Base-by-base conservation (phyloP, 176 grass and related monocot genomes). In the Thalia dealbata region DNA sequence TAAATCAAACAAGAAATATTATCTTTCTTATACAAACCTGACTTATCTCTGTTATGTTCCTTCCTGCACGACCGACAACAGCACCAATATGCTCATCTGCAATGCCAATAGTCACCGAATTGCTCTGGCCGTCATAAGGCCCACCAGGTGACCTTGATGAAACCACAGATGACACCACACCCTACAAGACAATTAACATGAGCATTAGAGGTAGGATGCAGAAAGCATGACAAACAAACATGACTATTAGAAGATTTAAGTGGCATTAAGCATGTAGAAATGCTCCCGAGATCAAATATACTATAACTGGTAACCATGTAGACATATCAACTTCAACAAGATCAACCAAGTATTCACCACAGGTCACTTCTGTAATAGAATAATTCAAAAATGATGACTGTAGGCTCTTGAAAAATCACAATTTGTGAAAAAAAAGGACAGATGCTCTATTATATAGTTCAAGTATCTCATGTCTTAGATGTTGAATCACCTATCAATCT, bases 41-140 rank as follows among this genome's bases (percentile, higher is more conserved):
- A 55, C 82, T 85, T 62, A 93, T 99, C 81, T 99, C 90, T 52
- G 51, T 88, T 81, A 99, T 93, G 67, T 87, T 99, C 75, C 90
- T 91, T 45, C 95, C 95, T n/a, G 50, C 85, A 66, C 74, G 79
- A 18, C 95, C 95, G 23, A 99, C 91, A 60, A 93, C 79, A 76
- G 90, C 90, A 61, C 95, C 90, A 13, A 99, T 88, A 81, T 93
- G 85, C 75, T 99, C 90, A 18, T 99, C 95, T 2, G 90, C 87
- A 30, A 99, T 32, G 71, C 85, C 85, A 46, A 99, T 91, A 58
- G 90, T 93, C 29, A 72, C 54, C 29, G 95, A 88, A 14, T 84
- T 71, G 25, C 41, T 85, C 35, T 82, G 88, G 64, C 68, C 75
- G 51, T 83, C 80, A 76, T 77, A 81, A 29, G 68, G 26, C 48